Conservation (phyloP, 768 basidiomycete genomes). For the Leccinum variicolor region DNA sequence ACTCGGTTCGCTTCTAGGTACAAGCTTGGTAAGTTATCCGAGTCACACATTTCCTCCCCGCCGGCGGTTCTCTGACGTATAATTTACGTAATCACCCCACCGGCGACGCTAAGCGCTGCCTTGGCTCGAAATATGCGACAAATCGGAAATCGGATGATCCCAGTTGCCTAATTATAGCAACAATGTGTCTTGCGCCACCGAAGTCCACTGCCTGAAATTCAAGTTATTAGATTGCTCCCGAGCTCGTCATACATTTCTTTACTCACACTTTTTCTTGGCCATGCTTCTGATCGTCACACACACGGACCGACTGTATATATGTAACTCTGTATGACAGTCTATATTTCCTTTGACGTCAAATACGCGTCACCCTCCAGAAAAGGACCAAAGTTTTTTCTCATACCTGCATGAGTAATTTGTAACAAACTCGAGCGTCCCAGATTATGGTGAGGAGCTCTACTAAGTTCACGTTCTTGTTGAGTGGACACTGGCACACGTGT, state of each 20-base stretch:
- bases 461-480: not conserved
- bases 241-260: constrained; percentile 2
- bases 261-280: constrained; percentile 2
- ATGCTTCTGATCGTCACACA: constrained; percentile 14
- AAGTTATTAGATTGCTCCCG: not conserved
- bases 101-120: not conserved
- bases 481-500: constrained; percentile 11
- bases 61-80: not conserved
- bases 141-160: not conserved
- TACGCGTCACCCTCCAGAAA: constrained; percentile 20
- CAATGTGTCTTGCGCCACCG: not conserved
- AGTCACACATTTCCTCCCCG: not conserved
- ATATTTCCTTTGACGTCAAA: not conserved
- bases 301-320: not conserved
- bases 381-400: constrained; percentile 3
- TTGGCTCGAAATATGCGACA: not conserved
- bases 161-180: not conserved
- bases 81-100: constrained; percentile 5
- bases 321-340: not conserved
- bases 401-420: not conserved
- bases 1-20: not conserved
- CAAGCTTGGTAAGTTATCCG: not conserved
- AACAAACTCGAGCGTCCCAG: not conserved
- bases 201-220: not conserved
- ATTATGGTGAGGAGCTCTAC: not conserved